phyloP scores from a whole-genome alignment of 2,329 filamentous ascomycete species.

The Didymella segeticola region DNA sequence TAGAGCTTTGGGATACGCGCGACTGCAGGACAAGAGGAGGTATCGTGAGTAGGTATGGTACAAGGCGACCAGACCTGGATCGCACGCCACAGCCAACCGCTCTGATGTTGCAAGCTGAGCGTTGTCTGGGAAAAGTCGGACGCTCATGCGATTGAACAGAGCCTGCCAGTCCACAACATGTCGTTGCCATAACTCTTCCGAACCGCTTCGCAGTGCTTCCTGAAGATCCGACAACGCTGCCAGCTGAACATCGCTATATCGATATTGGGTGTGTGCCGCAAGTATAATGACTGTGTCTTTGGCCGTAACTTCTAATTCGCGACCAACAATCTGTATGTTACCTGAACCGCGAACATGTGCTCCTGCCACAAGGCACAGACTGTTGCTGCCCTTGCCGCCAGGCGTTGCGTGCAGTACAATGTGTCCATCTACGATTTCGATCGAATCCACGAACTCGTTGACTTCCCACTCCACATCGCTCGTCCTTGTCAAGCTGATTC shows the following conservation, averaged over 20 bases:
- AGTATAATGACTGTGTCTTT: conserved; percentile 48
- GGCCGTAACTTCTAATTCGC: conserved; percentile 47
- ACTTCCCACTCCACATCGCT: conserved; percentile 54
- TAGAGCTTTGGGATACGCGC: conserved; percentile 39
- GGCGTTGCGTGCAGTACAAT: conserved; percentile 21
- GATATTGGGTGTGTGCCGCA: conserved; percentile 52
- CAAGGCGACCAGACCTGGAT: conserved; percentile 35
- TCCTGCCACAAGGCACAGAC: conserved; percentile 14
- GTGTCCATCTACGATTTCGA: conserved; percentile 32
- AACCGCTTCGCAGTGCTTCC: conserved; percentile 23
- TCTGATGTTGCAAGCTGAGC: background rate
- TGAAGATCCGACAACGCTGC: conserved; percentile 34
- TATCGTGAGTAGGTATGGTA: conserved; percentile 52
- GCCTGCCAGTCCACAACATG: conserved; percentile 44
- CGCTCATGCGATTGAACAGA: conserved; percentile 16
- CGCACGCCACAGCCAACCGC: conserved; percentile 2
- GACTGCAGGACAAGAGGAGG: conserved; percentile 45
- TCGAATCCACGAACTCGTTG: conserved; percentile 53
- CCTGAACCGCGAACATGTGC: conserved; percentile 5
- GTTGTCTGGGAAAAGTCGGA: conserved; percentile 10
- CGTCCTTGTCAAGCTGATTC: conserved; percentile 47
- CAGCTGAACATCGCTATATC: conserved; percentile 35
- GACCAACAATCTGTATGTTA: conserved; percentile 6
- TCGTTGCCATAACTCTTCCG: conserved; percentile 31
- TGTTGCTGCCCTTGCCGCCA: conserved; percentile 19